Base-by-base conservation (phyloP, 2,329 filamentous ascomycete genomes). In the Aspergillus pseudoviridinutans region DNA sequence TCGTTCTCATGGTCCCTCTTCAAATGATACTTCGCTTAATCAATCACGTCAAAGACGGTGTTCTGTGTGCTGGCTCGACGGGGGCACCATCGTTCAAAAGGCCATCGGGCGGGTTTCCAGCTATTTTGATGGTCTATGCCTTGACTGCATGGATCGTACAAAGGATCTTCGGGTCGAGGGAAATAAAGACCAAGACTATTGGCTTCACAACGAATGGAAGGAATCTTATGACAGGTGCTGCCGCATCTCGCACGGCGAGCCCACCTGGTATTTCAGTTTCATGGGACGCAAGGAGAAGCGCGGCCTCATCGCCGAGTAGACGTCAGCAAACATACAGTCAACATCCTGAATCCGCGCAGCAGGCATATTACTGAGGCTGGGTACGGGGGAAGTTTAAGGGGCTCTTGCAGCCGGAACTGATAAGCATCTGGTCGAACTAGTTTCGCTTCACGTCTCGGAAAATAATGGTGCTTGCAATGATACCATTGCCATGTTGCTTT, bases 391-490 rank as follows among this genome's bases (percentile, higher is more conserved):
- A 3, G 12, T 35, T 35, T 35, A 35, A 12, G 29, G 10, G 10
- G 12, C 67, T 8, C 25, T 62, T 14, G 55, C 59, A 17, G 66
- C 64, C 0, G 68, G 68, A 7, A 58, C 65, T 8, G 60, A 70
- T 50, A 61, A 65, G 3, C 69, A 69, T 46, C 38, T 71, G 27
- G 59, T 68, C 55, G 68, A 69, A 24, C 66, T 65, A 17, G 58
- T 71, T 27, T 68, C 65, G 3, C 62, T 67, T 9, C 56, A 51
- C 28, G 60, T 42, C 59, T 69, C 22, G 63, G 53, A 62, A 54
- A 54, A 51, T 65, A 32, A 66, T 66, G 51, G 53, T 27, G 4
- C 41, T 61, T 50, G 27, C 53, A 54, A 54, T 62, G 57, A 64
- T 58, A 41, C 25, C 4, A 42, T 9, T 9, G n/a, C 42, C 7